Evolutionary conservation across 202 grass and related monocot species (phyloP), one percentile per base, ranked within the genome.

Genomic region (Saccharum hybrid): DNA sequence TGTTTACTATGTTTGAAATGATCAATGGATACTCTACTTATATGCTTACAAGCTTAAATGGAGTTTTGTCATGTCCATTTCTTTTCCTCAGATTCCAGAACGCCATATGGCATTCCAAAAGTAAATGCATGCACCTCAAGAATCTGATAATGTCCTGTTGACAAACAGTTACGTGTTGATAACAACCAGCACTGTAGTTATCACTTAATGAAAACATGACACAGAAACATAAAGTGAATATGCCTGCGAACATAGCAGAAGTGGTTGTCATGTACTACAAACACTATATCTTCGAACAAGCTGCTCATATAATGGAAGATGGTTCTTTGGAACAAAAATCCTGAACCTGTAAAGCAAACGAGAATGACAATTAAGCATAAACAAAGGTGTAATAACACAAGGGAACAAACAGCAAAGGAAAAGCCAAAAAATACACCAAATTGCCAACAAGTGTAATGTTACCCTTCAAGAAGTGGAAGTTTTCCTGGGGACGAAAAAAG

Each of bases 291-390:
- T 85, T 60, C 31, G 74, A 78, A 98, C 85, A 88, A 89, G 71
- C 76, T 89, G 89, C 81, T 92, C 93, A 21, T 98, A 98, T 76
- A 92, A 83, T 16, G 77, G 75, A 65, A 90, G 87, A 92, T 90
- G 88, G 68, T 94, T 96, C 82, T 83, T 75, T 43, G 93, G 86
- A 88, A 98, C 91, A 84, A 96, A 98, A 83, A 94, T 86, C 80
- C 87, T 98, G 89, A 98, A 94, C 87, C 95, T 98, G 82, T 68
- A 88, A 85, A 43, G 31, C 13, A 84, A 48, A 85, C 14, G 19
- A 57, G 37, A 88, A 75, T 16, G 56, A 75, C 26, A 76, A 84
- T 70, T 10, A 78, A 68, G 19, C 54, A 90, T 79, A 75, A 78
- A 60, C 16, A 88, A 56, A 71, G 36, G 60, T 78, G 78, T n/a